A percentile compares a stretch with the other conserved stretches of the same genome.
These are phyloP conservation scores for Eutypa lata DNA, from an alignment of 2,329 filamentous ascomycete genomes.

Conservation along the genomic window DNA sequence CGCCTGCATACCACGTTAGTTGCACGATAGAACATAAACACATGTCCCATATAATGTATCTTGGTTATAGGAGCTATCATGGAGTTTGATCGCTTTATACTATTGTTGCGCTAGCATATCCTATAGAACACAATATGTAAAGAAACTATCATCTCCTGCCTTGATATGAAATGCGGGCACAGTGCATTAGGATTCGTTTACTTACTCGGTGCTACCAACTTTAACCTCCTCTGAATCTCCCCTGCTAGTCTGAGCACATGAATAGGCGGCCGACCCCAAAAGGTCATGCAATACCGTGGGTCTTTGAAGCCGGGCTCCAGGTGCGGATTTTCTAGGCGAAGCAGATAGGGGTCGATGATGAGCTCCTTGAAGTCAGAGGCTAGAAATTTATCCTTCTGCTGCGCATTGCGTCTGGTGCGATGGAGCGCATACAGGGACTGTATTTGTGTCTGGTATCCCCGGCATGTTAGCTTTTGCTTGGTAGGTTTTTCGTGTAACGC, in stretches of 20 bases:
- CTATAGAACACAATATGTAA: background rate
- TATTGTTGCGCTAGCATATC: too few species aligned
- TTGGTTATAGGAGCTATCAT: too few species aligned
- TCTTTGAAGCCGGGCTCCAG: constrained; percentile 70
- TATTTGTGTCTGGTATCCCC: constrained; percentile 54
- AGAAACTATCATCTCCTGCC: background rate
- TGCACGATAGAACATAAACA: background rate
- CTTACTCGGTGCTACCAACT: constrained; percentile 66
- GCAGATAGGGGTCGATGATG: constrained; percentile 71
- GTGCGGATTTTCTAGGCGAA: constrained; percentile 62
- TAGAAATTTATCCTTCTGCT: constrained; percentile 74
- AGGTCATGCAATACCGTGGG: constrained; percentile 75
- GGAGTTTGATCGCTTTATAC: too few species aligned
- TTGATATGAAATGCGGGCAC: background rate
- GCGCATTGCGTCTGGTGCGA: constrained; percentile 68
- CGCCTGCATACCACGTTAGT: constrained; percentile 41
- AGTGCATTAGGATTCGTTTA: constrained; percentile 9
- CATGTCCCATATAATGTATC: too few species aligned
- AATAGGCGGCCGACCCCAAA: constrained; percentile 81
- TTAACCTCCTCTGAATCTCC: constrained; percentile 65
- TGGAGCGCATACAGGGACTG: constrained; percentile 72
- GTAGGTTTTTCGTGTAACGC: too few species aligned
- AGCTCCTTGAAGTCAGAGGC: constrained; percentile 65
- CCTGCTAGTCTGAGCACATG: constrained; percentile 66
- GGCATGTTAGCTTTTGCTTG: constrained; percentile 7